Evolutionary conservation across 345 rosid species (phyloP).

Genomic region (Rhodamnia rubescens): DNA sequence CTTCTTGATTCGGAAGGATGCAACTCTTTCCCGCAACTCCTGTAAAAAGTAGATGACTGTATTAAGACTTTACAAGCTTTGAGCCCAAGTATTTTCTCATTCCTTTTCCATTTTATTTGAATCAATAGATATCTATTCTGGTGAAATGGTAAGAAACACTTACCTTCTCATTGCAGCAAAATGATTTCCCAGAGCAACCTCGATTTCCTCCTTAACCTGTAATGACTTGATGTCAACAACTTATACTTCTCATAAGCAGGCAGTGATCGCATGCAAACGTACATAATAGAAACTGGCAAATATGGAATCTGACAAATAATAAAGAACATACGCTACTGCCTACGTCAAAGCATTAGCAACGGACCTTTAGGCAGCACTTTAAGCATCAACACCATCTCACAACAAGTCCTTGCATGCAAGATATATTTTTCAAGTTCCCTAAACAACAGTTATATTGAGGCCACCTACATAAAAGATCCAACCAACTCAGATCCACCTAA

Average conservation of each 20-base stretch:
- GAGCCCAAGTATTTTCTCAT: background rate
- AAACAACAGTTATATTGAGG: background rate
- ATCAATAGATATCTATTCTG: background rate
- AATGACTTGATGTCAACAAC: background rate
- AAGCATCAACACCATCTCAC: background rate
- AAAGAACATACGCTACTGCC: background rate
- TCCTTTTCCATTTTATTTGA: background rate
- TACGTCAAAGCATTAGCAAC: background rate
- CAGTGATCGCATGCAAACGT: background rate
- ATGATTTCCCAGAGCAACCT: conserved; percentile 69
- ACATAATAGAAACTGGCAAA: background rate
- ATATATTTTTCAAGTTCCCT: background rate
- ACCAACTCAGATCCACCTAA: background rate
- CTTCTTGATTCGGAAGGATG: conserved; percentile 48
- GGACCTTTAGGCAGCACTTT: background rate
- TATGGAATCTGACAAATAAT: background rate
- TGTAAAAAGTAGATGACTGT: conserved; percentile 5
- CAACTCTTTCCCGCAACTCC: conserved; percentile 61
- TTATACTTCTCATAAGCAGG: background rate
- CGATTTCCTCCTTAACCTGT: conserved; percentile 97
- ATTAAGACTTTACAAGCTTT: background rate
- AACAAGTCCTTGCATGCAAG: background rate
- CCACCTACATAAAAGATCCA: background rate
- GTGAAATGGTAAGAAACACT: background rate
- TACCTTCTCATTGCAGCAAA: conserved; percentile 57